Evolutionary conservation across 805 yeast species (phyloP).

Genomic region (Vanderwaltozyma yarrowii): DNA sequence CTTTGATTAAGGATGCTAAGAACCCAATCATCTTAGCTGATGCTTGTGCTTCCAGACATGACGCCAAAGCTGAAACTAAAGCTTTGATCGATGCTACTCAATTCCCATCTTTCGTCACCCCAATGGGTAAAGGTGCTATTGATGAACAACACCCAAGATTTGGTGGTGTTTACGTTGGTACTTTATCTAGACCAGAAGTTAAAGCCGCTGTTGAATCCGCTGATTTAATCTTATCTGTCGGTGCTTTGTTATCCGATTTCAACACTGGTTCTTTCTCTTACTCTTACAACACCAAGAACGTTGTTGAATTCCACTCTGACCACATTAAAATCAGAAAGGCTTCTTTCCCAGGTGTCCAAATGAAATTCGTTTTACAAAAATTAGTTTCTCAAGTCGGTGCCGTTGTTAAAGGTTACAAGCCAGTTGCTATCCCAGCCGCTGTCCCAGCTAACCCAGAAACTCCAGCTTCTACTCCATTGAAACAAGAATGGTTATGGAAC

Average conservation of each 20-base stretch:
- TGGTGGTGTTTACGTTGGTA: constrained; percentile 82
- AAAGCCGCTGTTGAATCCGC: constrained; percentile 62
- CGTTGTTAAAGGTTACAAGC: constrained; percentile 35
- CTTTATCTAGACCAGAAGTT: constrained; percentile 64
- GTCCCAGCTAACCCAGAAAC: constrained; percentile 38
- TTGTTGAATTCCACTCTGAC: constrained; percentile 72
- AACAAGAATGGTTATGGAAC: constrained; percentile 65
- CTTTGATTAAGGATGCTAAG: constrained; percentile 45
- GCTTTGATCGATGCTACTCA: constrained; percentile 55
- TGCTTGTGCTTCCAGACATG: constrained; percentile 79
- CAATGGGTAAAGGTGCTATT: constrained; percentile 80
- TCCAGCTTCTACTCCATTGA: constrained; percentile 36
- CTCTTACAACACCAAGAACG: constrained; percentile 62
- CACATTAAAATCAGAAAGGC: constrained; percentile 62
- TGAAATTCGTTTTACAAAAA: constrained; percentile 45
- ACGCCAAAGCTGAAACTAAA: constrained; percentile 51
- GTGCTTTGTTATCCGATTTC: constrained; percentile 79
- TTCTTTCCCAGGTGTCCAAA: constrained; percentile 61
- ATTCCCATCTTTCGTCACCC: constrained; percentile 78
- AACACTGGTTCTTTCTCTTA: constrained; percentile 83
- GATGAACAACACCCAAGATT: constrained; percentile 64
- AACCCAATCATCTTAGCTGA: constrained; percentile 73
- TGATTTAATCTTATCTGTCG: constrained; percentile 68
- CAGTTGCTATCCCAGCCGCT: constrained; percentile 46
- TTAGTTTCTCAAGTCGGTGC: constrained; percentile 31